phyloP scores from a whole-genome alignment of 257 asterid genomes.

The Prunella vulgaris region DNA sequence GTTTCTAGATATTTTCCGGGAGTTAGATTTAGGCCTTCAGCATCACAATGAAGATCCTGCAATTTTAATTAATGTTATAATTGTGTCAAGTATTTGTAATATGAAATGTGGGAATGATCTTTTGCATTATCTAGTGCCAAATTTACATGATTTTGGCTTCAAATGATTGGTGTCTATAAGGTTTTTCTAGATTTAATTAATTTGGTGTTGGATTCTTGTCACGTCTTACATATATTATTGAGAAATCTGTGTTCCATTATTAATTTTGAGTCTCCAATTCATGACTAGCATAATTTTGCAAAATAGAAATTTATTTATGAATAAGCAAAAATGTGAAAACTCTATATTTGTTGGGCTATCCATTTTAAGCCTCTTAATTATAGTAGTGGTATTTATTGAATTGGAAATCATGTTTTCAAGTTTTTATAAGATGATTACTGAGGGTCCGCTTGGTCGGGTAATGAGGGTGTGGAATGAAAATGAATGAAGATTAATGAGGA shows the following conservation, averaged over 20 bases:
- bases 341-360: background rate
- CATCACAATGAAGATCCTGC: conserved; percentile 13
- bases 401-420: background rate
- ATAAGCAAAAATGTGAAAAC: background rate
- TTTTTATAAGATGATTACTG: no score
- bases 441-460: no score
- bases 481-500: no score
- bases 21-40: conserved; percentile 42
- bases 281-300: background rate
- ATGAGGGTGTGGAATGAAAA: no score
- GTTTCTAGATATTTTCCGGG: conserved; percentile 52
- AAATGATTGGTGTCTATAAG: conserved; percentile 1
- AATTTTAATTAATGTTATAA: no score
- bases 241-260: no score
- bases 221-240: background rate
- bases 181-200: background rate
- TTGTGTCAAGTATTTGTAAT: background rate
- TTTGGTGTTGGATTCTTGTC: background rate
- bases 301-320: background rate
- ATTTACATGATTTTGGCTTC: background rate
- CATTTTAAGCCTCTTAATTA: background rate
- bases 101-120: background rate
- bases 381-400: background rate
- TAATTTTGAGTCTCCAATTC: background rate
- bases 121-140: background rate